Conservation (phyloP, 768 basidiomycete species). For the Artomyces pyxidatus region DNA sequence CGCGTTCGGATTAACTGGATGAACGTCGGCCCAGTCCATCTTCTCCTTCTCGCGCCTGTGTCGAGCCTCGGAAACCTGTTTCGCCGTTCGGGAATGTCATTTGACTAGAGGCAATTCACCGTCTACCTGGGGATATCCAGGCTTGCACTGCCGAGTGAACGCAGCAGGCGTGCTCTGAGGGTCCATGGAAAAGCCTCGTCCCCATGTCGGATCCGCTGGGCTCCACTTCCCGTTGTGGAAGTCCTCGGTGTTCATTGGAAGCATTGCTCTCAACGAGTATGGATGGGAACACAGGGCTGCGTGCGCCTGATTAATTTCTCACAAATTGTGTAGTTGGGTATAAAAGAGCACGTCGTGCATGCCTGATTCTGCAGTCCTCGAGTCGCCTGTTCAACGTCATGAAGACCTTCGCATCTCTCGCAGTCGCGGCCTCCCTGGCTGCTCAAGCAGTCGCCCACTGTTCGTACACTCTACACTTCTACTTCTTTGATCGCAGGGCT, state of each 20-base stretch:
- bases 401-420: slow-evolving; percentile 12
- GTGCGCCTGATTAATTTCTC: not conserved
- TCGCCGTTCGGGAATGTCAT: not conserved
- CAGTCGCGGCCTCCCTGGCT: slow-evolving; percentile 9
- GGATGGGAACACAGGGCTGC: no score
- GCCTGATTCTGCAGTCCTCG: not conserved
- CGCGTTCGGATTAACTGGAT: not conserved
- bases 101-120: not conserved
- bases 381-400: not conserved
- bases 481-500: not conserved
- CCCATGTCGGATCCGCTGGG: not conserved
- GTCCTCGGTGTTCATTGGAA: not conserved
- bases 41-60: not conserved
- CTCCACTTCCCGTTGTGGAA: not conserved
- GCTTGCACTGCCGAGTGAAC: no score
- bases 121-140: no score
- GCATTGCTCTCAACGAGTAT: not conserved
- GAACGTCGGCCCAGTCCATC: not conserved
- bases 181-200: not conserved
- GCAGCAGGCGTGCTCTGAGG: no score
- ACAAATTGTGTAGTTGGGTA: not conserved
- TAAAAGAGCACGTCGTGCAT: not conserved
- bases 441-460: slow-evolving; percentile 15
- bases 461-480: not conserved
- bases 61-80: not conserved